Evolutionary conservation across 495 filamentous ascomycete species (phyloP).

Genomic region (Usnea hakonensis): DNA sequence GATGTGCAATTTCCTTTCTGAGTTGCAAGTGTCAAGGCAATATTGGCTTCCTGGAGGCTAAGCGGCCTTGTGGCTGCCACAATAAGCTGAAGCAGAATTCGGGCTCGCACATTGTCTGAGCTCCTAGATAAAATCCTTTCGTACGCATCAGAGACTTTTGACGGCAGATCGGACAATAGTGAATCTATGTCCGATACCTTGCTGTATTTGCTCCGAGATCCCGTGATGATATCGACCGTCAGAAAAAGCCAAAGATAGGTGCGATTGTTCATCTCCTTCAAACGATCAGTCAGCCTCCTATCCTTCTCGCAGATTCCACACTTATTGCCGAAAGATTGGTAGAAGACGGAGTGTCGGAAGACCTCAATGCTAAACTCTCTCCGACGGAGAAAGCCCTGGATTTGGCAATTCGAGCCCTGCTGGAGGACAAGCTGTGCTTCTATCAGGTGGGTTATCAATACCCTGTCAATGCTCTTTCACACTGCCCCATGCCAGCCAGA

Average conservation of each 20-base stretch:
- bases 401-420: constrained; percentile 42
- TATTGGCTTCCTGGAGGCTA: constrained; percentile 31
- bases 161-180: constrained; percentile 27
- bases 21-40: constrained; percentile 32
- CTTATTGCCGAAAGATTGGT: constrained; percentile 45
- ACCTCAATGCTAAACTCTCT: constrained; percentile 40
- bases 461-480: neutral
- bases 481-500: neutral
- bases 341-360: constrained; percentile 33
- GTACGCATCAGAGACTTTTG: constrained; percentile 31
- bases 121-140: constrained; percentile 29
- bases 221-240: constrained; percentile 29
- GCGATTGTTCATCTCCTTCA: constrained; percentile 33
- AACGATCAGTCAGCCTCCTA: no score
- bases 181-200: constrained; percentile 20
- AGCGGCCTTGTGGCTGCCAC: constrained; percentile 32
- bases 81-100: constrained; percentile 34
- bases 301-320: constrained; percentile 48
- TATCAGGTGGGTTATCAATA: constrained; percentile 33
- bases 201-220: constrained; percentile 17
- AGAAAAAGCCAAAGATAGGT: constrained; percentile 45
- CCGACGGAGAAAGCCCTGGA: constrained; percentile 38
- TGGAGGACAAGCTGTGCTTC: constrained; percentile 58
- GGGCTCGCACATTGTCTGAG: constrained; percentile 16
- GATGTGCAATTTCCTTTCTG: constrained; percentile 15